Evolutionary conservation across 495 filamentous ascomycete genomes (phyloP).

Genomic region (Podospora comata): DNA sequence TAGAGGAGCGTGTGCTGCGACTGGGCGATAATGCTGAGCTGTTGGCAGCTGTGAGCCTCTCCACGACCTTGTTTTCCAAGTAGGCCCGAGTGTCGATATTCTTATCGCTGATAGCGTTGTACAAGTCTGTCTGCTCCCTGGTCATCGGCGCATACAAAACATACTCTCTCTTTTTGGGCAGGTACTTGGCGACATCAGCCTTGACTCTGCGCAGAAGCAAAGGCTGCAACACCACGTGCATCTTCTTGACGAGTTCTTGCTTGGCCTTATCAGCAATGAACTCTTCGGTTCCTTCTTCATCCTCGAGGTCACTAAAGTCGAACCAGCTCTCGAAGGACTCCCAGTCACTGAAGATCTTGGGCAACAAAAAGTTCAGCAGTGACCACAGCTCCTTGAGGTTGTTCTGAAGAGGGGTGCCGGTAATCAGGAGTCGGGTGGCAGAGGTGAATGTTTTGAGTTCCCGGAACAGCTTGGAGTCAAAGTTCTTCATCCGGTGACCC

Average conservation of each 20-base stretch:
- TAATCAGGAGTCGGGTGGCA: slow-evolving; percentile 86
- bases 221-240: slow-evolving; percentile 90
- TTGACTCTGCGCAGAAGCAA: slow-evolving; percentile 87
- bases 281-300: slow-evolving; percentile 64
- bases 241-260: slow-evolving; percentile 77
- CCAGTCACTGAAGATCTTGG: slow-evolving; percentile 85
- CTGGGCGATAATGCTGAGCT: slow-evolving; percentile 33
- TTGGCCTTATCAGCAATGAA: slow-evolving; percentile 75
- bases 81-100: slow-evolving; percentile 67
- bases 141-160: slow-evolving; percentile 90
- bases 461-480: slow-evolving; percentile 86
- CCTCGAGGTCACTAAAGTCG: slow-evolving; percentile 85
- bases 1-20: slow-evolving; percentile 40
- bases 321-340: slow-evolving; percentile 93
- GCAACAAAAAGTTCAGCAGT: slow-evolving; percentile 86
- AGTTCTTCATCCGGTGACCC: slow-evolving; percentile 95
- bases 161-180: slow-evolving; percentile 97
- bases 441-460: slow-evolving; percentile 85
- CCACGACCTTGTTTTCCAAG: slow-evolving; percentile 79
- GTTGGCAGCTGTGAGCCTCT: slow-evolving; percentile 55
- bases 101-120: slow-evolving; percentile 77
- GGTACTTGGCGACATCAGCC: slow-evolving; percentile 79
- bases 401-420: slow-evolving; percentile 92
- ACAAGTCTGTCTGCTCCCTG: slow-evolving; percentile 81
- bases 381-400: slow-evolving; percentile 96